These are phyloP conservation scores for Daucus carota DNA, from an alignment of 129 eudicot genomes.

Conservation along the genomic window DH1_v3.0 NC_030388.2:12187001-12187500, in stretches of 20 bases:
- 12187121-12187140: constrained; percentile 81
- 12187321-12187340: neutral
- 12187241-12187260: constrained; percentile 55
- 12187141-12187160: constrained; percentile 53
- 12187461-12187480: no score
- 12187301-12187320: neutral
- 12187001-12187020: neutral
- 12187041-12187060: constrained; percentile 81
- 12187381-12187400: no score
- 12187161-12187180: constrained; percentile 41
- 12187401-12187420: no score
- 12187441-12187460: no score
- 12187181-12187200: constrained; percentile 50
- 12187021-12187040: constrained; percentile 36
- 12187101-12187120: constrained; percentile 91
- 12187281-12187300: neutral
- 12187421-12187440: no score
- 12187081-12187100: constrained; percentile 78
- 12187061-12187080: constrained; percentile 64
- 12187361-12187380: no score
- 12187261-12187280: constrained; percentile 10
- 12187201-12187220: constrained; percentile 58
- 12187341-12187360: no score
- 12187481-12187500: no score
- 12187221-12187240: constrained; percentile 56